These are phyloP conservation scores for Eucalyptus sp. DNA, from an alignment of 345 rosid genomes.

Conservation along the genomic window DNA sequence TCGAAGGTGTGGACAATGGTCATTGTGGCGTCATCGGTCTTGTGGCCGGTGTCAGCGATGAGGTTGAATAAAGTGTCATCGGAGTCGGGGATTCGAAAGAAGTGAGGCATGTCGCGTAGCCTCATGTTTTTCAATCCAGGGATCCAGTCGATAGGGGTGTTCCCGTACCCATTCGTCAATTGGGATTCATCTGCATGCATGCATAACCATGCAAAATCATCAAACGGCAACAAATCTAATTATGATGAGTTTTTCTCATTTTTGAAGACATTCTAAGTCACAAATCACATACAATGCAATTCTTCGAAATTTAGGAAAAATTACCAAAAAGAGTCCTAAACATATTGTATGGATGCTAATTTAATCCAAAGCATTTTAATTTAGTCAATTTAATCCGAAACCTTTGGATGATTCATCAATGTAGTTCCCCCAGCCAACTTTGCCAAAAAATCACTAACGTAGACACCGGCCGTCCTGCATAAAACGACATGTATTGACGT, in stretches of 20 bases:
- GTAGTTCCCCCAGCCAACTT: neutral
- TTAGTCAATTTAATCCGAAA: neutral
- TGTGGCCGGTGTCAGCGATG: neutral
- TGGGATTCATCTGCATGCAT: neutral
- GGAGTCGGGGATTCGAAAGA: too few relatives aligned
- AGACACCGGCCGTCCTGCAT: rapidly evolving
- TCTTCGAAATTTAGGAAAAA: neutral
- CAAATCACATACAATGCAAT: neutral
- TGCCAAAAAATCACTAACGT: neutral
- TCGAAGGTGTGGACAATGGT: neutral
- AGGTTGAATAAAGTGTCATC: neutral
- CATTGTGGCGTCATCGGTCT: neutral
- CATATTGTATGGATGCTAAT: neutral
- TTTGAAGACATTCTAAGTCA: neutral
- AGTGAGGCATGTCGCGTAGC: neutral
- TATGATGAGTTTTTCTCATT: neutral
- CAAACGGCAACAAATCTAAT: neutral
- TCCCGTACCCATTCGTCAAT: neutral
- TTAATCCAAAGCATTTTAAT: neutral
- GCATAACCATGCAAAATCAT: neutral
- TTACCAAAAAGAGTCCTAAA: neutral
- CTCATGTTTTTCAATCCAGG: neutral
- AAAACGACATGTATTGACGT: neutral
- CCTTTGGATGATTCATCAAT: neutral
- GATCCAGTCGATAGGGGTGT: neutral